These are phyloP conservation scores for Teunomyces stri DNA, from an alignment of 805 yeast genomes.

Conservation along the genomic window DNA sequence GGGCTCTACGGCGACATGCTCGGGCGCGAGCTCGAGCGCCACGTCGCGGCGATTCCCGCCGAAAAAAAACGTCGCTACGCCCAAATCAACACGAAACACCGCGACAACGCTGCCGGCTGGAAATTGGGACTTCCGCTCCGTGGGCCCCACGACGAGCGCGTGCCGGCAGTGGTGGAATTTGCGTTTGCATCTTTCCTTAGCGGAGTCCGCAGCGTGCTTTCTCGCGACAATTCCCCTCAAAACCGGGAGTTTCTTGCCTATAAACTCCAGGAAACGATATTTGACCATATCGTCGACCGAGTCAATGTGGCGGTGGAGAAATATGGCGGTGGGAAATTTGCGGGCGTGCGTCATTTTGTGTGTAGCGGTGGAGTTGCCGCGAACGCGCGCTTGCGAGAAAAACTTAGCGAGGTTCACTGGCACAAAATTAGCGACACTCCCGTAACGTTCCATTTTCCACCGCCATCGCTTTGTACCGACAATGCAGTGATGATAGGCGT, in stretches of 20 bases:
- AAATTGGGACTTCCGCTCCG: constrained; percentile 31
- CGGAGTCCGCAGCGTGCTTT: constrained; percentile 40
- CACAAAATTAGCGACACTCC: too few species aligned
- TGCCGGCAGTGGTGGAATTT: constrained; percentile 41
- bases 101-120: constrained; percentile 22
- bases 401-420: constrained; percentile 32
- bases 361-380: constrained; percentile 96
- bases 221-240: constrained; percentile 30
- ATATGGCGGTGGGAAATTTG: constrained; percentile 41
- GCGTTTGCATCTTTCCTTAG: constrained; percentile 80
- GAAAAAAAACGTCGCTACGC: constrained; percentile 25
- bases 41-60: constrained; percentile 35
- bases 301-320: constrained; percentile 49
- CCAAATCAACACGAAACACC: constrained; percentile 17
- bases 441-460: constrained; percentile 61
- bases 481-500: constrained; percentile 97
- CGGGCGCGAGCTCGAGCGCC: constrained; percentile 75
- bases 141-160: constrained; percentile 25
- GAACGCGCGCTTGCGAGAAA: constrained; percentile 53
- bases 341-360: constrained; percentile 54
- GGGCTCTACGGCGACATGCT: constrained; percentile 82
- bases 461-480: constrained; percentile 76
- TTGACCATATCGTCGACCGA: constrained; percentile 70
- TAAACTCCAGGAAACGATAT: constrained; percentile 61
- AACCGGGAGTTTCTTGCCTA: constrained; percentile 51